Evolutionary conservation across 352 stramenopile genomes (phyloP), one percentile per base, ranked within the genome.

Genomic region (Globisporangium paroecandrum): DNA sequence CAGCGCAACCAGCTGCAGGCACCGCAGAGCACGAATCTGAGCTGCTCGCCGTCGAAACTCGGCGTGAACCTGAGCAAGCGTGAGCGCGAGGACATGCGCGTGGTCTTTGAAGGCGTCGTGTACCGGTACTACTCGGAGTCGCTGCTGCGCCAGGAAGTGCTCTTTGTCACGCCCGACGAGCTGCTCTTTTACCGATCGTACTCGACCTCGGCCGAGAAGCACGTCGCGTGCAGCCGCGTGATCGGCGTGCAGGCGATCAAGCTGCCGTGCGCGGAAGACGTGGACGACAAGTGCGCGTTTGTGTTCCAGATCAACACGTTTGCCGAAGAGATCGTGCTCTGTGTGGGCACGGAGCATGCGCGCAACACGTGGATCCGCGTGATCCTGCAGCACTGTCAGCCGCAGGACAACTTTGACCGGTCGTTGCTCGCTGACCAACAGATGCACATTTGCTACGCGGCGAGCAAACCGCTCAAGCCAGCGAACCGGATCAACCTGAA

Each of bases 251-350:
- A 81, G 36, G 72, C 72, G 22, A 69, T 81, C 3, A 32, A 66
- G 8, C 24, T 87, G 12, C 78, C 82, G 8, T 74, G 71, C 56
- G 55, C 41, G 4, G 58, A 65, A 22, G 58, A 38, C 8, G 66
- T 22, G 1, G 64, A 69, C 25, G 70, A 78, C 7, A 55, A 32
- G 5, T 73, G 68, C 56, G 79, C 73, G 54, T 94, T 83, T 69
- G 82, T 77, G 20, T 68, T 94, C 13, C 77, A 90, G 64, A 83
- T 94, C 64, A 89, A 77, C 49, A 92, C 80, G 20, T 86, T 94
- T 57, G 81, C 81, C 0, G 83, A 94, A 57, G 81, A 94, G 69
- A 87, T 92, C 51, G 73, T 90, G 20, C 62, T 94, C n/a, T 92
- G 82, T 57, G 77, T 92, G 20, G 73, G 76, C 22, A 89, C 79